Evolutionary conservation across 257 asterid species (phyloP).

Genomic region (Solanum stenotomum): DNA sequence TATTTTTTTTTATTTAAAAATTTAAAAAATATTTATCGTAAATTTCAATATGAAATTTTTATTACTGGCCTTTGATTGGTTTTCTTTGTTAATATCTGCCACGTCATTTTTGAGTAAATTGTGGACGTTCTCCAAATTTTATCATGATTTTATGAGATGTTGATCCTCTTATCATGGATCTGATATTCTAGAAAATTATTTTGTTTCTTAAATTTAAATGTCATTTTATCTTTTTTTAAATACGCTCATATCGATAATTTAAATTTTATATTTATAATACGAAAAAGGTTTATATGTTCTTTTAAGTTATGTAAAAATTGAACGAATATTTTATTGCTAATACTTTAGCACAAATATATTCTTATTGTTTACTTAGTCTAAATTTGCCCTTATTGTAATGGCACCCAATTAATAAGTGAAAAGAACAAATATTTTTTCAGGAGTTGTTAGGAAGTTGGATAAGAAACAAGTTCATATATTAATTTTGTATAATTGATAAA

Average conservation of each 20-base stretch:
- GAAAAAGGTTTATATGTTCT: background rate
- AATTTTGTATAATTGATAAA: no score
- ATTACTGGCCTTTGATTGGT: background rate
- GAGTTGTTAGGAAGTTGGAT: no score
- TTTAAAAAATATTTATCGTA: background rate
- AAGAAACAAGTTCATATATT: no score
- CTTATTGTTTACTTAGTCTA: background rate
- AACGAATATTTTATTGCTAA: background rate
- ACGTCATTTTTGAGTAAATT: background rate
- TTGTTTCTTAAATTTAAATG: no score
- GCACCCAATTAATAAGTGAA: background rate
- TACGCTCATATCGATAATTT: background rate
- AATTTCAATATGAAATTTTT: background rate
- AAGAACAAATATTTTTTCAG: background rate
- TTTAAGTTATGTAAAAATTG: background rate
- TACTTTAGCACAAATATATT: background rate
- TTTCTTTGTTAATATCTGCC: background rate
- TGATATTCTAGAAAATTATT: background rate
- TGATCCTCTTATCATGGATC: background rate
- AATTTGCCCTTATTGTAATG: background rate
- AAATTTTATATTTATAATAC: background rate
- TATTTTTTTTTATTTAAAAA: background rate
- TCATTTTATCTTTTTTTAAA: no score
- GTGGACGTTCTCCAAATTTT: background rate
- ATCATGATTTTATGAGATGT: background rate